Evolutionary conservation across 108 stramenopile genomes (phyloP), one percentile per base, ranked within the genome.

Genomic region (Epithemia pelagica): DNA sequence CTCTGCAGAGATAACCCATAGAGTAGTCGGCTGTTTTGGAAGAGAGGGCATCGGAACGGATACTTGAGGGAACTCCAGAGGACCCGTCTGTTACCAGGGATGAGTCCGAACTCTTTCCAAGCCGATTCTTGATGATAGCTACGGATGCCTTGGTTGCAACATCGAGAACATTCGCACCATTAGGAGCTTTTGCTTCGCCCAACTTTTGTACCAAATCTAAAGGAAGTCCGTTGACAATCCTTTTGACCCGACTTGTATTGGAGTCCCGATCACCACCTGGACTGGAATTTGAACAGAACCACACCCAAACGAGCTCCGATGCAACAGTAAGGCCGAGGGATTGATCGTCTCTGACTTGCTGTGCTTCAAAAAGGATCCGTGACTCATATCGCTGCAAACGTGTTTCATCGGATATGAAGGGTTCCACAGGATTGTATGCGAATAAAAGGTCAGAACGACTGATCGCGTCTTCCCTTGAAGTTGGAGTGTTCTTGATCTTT

Each of bases 361-460:
- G 66, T 32, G 64, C 71, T 37, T 62, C 71, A 54, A 22, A 51
- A 26, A 46, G 29, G 33, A 74, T 66, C 66, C 23, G 61, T 2
- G 54, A 27, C 61, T 85, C 84, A 23, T 80, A 68, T 31, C 78
- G 72, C 46, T 54, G 52, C 1, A 85, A 66, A 20, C 84, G 67
- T 30, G 32, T 20, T 52, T 61, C 28, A n/a, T 85, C 84, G 3
- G 63, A 63, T 28, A 78, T 52, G 54, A 68, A 78, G 0, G 81
- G 81, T 2, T 54, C 61, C 18, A 85, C 54, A 3, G 84, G 84
- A 60, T 74, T 30, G 74, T 63, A 85, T 8, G 81, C 78, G 72
- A 85, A 82, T 54, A 85, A 52, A 25, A 82, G 70, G 64, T 85
- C 84, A 19, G 79, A 81, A 46, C 77, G 58, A 57, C 74, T 59